These are phyloP conservation scores for Teratosphaeria epicoccoides DNA, from an alignment of 2,329 filamentous ascomycete species.

Conservation along the genomic window DNA sequence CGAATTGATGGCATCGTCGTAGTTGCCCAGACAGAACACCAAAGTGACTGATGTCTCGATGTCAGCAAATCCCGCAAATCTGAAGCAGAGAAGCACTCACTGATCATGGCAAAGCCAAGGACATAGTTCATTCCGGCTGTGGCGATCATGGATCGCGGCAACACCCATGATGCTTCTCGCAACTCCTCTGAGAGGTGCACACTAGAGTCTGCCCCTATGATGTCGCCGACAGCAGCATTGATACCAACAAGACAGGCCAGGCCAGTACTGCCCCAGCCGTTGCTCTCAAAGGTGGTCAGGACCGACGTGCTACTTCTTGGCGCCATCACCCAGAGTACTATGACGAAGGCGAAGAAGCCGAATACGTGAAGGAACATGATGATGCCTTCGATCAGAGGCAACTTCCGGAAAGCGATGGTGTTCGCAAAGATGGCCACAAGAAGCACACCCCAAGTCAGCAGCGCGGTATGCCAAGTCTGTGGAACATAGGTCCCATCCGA, in stretches of 20 bases:
- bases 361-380: conserved; percentile 20
- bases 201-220: conserved; percentile 24
- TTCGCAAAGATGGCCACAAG: conserved; percentile 19
- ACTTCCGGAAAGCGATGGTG: conserved; percentile 20
- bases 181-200: conserved; percentile 28
- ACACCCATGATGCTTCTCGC: conserved; percentile 18
- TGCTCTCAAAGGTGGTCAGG: background rate
- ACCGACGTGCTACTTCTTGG: conserved; percentile 1
- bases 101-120: conserved; percentile 14
- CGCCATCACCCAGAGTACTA: conserved; percentile 20
- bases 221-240: background rate
- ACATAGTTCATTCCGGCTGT: conserved; percentile 22
- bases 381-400: conserved; percentile 20
- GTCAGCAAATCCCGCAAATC: background rate
- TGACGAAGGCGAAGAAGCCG: conserved; percentile 22
- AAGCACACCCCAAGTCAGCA: conserved; percentile 3
- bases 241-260: conserved; percentile 1
- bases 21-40: conserved; percentile 2
- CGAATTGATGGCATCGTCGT: background rate
- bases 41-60: conserved; percentile 1
- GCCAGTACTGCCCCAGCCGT: conserved; percentile 1
- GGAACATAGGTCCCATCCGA: conserved; percentile 14
- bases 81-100: background rate
- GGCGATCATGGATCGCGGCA: conserved; percentile 23
- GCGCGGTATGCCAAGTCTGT: conserved; percentile 10